phyloP scores from a whole-genome alignment of 306 rosid genomes.

The Lathyrus aphaca region DNA sequence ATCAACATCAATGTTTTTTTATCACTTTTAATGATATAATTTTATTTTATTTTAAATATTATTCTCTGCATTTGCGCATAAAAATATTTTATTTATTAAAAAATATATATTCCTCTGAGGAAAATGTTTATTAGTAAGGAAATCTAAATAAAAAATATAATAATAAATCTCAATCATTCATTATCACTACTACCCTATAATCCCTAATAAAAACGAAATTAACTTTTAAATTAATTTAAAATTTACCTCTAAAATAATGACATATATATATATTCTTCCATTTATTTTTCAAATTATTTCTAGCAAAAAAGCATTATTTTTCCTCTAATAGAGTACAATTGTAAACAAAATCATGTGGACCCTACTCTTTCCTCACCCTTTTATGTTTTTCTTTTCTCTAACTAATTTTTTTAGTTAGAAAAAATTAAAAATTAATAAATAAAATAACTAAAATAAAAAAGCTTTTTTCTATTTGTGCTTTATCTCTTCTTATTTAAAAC shows the following conservation, averaged over 20 bases:
- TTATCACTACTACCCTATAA: no score
- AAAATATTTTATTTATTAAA: no score
- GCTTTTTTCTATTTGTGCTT: slow-evolving; percentile 10
- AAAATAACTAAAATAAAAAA: not conserved
- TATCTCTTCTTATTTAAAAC: not conserved
- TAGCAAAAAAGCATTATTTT: no score
- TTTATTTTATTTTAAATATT: not conserved
- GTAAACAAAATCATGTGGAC: slow-evolving; percentile 41
- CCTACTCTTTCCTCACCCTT: slow-evolving; percentile 8
- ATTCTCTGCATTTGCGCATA: not conserved
- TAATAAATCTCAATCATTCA: no score
- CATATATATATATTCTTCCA: no score
- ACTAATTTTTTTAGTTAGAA: not conserved
- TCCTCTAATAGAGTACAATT: not conserved
- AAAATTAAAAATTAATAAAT: not conserved
- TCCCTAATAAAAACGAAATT: no score
- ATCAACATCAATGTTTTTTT: not conserved
- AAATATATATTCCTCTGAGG: no score
- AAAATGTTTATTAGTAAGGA: no score
- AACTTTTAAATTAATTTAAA: no score
- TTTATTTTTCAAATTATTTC: no score
- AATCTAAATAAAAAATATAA: no score
- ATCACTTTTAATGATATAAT: not conserved
- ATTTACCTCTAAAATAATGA: no score
- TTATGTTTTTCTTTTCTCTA: not conserved